Base-by-base conservation (phyloP, 352 stramenopile species). In the Phytophthora lateralis region DNA sequence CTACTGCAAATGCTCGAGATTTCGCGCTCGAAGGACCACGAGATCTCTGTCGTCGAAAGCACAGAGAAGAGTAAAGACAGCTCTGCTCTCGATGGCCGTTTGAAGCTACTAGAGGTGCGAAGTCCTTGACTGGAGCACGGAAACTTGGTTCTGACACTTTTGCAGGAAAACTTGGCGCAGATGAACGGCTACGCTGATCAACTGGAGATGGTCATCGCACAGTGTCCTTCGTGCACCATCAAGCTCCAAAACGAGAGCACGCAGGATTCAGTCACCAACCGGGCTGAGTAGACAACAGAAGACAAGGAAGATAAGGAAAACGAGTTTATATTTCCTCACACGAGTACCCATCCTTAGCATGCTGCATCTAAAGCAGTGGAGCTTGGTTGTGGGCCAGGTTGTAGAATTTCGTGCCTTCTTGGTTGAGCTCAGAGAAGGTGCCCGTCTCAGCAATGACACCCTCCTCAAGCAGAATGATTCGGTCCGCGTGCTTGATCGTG, bases 401-500 rank as follows among this genome's bases (percentile, higher is more conserved):
- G 61, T 89, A 77, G 45, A 95, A 95, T 66, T 90, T 89, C 12
- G 78, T 90, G 46, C 86, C 86, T 66, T 90, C 76, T 32, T 73
- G 66, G 60, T 91, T 90, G 30, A 95, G 60, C 57, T 93, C 75
- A 15, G 87, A 80, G 50, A 87, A 93, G 3, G 82, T 92, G 34
- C 87, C 87, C 10, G 61, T 80, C 58, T 97, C 88, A 0, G 71
- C 74, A 46, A 97, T 93, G 34, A 77, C 66, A 14, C 89, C 86
- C n/a, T 93, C 62, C 30, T 96, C 80, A 3, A 97, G 58, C 50
- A 97, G 52, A 58, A 91, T 84, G 67, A 97, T 93, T 21, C 82
- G 81, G 60, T 89, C 87, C 11, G 83, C 85, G 37, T 91, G 79
- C 66, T 89, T 85, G 55, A 97, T 95, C 18, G 88, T 96, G 66